phyloP scores from a whole-genome alignment of 768 basidiomycete species.

The Tulasnella sp. region DNA sequence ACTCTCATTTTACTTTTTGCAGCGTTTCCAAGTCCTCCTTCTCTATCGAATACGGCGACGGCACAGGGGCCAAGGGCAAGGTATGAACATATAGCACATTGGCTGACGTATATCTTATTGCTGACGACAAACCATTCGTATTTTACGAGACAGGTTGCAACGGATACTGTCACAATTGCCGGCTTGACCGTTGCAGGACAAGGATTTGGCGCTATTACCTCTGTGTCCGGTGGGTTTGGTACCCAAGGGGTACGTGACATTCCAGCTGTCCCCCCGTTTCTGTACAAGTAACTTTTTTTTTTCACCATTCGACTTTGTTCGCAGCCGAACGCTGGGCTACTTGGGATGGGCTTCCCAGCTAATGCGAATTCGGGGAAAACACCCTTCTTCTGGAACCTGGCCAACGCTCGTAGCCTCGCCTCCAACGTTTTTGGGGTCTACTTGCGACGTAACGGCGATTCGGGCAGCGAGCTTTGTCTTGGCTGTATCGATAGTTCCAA shows the following conservation, averaged over 20 bases:
- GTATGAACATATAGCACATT: not conserved
- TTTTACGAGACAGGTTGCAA: conserved; percentile 1
- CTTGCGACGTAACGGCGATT: conserved; percentile 18
- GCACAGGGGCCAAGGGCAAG: not conserved
- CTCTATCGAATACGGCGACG: conserved; percentile 1
- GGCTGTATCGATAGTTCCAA: conserved; percentile 29
- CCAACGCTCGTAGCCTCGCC: conserved; percentile 18
- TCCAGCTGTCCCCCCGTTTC: not conserved
- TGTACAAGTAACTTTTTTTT: not conserved
- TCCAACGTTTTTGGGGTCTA: conserved; percentile 24
- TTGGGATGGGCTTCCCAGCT: conserved; percentile 1
- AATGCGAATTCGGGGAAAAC: conserved; percentile 9
- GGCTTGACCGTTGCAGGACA: conserved; percentile 35
- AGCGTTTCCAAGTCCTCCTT: not conserved
- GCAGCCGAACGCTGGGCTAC: conserved; percentile 23
- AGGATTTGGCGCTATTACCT: conserved; percentile 34
- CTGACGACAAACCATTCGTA: not conserved
- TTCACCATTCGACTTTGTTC: conserved; percentile 14
- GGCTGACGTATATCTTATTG: not conserved
- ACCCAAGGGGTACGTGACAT: not conserved
- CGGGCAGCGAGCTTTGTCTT: conserved; percentile 28
- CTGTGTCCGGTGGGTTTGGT: conserved; percentile 24
- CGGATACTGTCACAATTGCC: conserved; percentile 38
- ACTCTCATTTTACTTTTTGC: not conserved
- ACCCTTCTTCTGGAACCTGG: conserved; percentile 24